Percentiles rank a stretch among this genome's conserved stretches.
Evolutionary conservation across 257 asterid genomes (phyloP).

Genomic region (Gentiana macrophylla): DNA sequence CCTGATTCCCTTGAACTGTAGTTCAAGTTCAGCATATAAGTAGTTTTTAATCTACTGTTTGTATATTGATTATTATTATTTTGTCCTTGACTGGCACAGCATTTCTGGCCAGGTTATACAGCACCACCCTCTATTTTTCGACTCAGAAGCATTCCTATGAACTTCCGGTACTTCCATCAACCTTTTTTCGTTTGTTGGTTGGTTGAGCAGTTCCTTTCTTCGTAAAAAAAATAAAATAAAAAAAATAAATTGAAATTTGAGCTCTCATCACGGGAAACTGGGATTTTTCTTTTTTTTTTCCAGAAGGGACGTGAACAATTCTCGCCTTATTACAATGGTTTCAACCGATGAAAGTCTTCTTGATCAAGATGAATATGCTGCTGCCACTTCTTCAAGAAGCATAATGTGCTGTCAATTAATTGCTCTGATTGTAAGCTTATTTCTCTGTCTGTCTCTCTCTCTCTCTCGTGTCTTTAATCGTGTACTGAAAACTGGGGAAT

Average conservation of each 20-base stretch:
- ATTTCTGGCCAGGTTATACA: constrained; percentile 79
- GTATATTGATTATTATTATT: background rate
- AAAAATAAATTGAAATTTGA: constrained; percentile 2
- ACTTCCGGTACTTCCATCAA: constrained; percentile 43
- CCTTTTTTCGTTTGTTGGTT: background rate
- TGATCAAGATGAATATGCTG: constrained; percentile 49
- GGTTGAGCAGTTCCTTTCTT: background rate
- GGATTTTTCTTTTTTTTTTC: constrained; percentile 38
- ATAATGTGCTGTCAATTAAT: constrained; percentile 64
- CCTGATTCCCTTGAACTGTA: background rate
- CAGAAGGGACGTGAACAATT: constrained; percentile 61
- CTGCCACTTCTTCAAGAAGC: constrained; percentile 52
- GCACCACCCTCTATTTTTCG: constrained; percentile 92
- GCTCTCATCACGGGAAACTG: constrained; percentile 67
- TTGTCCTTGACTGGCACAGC: constrained; percentile 32
- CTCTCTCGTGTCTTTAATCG: background rate
- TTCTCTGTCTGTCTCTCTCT: constrained; percentile 19
- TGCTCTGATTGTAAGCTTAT: constrained; percentile 59
- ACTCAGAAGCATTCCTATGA: constrained; percentile 70
- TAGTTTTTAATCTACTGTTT: background rate
- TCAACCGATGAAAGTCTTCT: constrained; percentile 49
- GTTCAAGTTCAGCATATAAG: background rate
- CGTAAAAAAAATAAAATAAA: too few relatives aligned
- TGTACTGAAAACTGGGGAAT: background rate
- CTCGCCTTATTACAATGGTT: constrained; percentile 68